Evolutionary conservation across 257 asterid genomes (phyloP), one percentile per base, ranked within the genome.

Genomic region (Thymus mandschuricus): DNA sequence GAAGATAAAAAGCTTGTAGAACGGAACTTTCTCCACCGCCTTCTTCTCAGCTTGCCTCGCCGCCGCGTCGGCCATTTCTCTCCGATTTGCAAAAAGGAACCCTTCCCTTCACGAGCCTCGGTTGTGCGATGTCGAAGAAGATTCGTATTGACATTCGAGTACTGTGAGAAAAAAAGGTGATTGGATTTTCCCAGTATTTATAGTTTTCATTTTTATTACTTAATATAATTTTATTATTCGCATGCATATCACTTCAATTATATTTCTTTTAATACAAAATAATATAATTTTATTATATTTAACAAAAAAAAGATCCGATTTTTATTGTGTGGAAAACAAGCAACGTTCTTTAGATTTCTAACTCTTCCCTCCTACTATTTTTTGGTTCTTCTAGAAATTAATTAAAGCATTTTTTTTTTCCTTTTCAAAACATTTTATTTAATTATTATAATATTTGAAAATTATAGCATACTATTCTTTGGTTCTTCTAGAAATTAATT

Each of bases 1-100:
- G n/a, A 87, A 86, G 0, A 81, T 56, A 51, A 87, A 92, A 27
- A 92, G 86, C 48, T 79, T 89, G 15, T 75, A 60, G 21, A 70
- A 87, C 1, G 88, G 54, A 8, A 91, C 86, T 66, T 86, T 76
- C 50, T 85, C 67, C 4, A 64, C 83, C 29, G 45, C 60, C 3
- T 62, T 80, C 70, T 59, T 68, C 65, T 68, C 73, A 1, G 73
- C 10, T 29, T 58, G 60, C 6, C 8, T n/a, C 76, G 11, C 10
- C 56, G 29, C 68, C 57, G 35, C 70, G 68, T 10, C n/a, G 4
- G 41, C 28, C 68, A 63, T 43, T 10, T 10, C 3, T 21, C 0
- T 34, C 5, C n/a, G 12, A 62, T 62, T 38, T 8, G 3, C n/a
- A 21, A 27, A 13, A 15, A 5, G 11, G 2, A 11, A 12, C 31